Percentiles rank a stretch among this genome's conserved stretches.
Conservation (phyloP, 768 basidiomycete genomes). For the Lactarius hatsudake region DNA sequence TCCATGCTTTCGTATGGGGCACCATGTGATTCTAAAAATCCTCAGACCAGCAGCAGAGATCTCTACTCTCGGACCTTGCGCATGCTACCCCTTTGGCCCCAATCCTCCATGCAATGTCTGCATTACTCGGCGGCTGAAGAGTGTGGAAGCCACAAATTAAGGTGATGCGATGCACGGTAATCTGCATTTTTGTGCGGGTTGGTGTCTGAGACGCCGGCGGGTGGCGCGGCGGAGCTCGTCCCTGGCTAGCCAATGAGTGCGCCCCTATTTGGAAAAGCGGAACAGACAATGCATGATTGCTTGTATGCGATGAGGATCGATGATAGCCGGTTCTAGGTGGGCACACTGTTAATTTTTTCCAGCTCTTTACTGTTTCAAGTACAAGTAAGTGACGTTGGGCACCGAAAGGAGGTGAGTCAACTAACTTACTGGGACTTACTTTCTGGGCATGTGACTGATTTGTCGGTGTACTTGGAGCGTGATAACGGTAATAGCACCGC, state of each 20-base stretch:
- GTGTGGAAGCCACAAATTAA: neutral
- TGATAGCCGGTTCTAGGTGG: neutral
- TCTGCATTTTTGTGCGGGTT: neutral
- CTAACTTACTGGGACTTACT: neutral
- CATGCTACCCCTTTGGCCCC: too few relatives aligned
- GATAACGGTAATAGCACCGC: neutral
- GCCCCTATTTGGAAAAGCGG: neutral
- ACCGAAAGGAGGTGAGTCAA: neutral
- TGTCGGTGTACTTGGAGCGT: neutral
- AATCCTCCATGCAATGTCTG: neutral
- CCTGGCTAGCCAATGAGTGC: neutral
- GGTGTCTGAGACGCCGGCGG: neutral
- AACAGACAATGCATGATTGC: neutral
- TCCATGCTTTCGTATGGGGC: neutral
- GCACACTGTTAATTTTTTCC: neutral
- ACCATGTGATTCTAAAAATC: neutral
- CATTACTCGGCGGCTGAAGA: neutral
- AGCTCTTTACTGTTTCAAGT: neutral
- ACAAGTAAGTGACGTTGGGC: neutral
- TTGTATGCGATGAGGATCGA: neutral
- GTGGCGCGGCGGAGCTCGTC: neutral
- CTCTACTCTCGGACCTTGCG: too few relatives aligned
- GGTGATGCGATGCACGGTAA: neutral
- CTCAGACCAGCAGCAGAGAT: neutral
- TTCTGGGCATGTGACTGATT: neutral